Evolutionary conservation across 2,329 filamentous ascomycete genomes (phyloP).

Genomic region (Clathrospora elynae): DNA sequence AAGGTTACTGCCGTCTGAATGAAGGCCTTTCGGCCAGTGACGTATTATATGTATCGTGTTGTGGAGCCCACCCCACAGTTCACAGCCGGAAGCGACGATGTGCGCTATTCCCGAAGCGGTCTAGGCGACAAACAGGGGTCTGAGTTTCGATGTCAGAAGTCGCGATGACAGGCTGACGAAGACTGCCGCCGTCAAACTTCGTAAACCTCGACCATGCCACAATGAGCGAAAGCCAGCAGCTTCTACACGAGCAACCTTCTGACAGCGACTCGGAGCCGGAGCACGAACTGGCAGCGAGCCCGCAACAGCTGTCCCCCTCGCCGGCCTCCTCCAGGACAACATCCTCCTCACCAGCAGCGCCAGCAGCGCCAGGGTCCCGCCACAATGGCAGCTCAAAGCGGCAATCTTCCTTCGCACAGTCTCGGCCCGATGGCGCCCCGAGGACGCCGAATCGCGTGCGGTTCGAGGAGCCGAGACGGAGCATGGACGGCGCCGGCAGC

Average conservation of each 20-base stretch:
- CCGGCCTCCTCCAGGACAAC: constrained; percentile 35
- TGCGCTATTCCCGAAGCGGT: neutral
- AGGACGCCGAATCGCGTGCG: constrained; percentile 74
- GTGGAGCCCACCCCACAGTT: constrained; percentile 2
- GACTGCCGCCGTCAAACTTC: constrained; percentile 1
- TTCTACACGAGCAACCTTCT: constrained; percentile 43
- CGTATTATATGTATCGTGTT: neutral
- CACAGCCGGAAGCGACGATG: neutral
- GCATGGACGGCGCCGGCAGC: constrained; percentile 42
- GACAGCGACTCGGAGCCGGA: constrained; percentile 40
- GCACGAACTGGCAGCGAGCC: constrained; percentile 19
- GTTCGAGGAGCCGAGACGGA: constrained; percentile 61
- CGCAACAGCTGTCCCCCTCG: constrained; percentile 34
- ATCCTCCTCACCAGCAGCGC: constrained; percentile 40
- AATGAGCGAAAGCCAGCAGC: constrained; percentile 49
- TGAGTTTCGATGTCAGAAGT: constrained; percentile 11
- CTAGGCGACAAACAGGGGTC: constrained; percentile 21
- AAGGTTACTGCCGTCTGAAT: no score
- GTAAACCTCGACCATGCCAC: constrained; percentile 39
- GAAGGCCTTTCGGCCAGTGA: no score
- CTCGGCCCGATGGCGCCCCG: constrained; percentile 57
- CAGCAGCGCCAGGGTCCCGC: constrained; percentile 31
- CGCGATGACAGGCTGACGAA: constrained; percentile 8
- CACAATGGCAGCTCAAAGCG: constrained; percentile 40
- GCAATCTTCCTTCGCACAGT: constrained; percentile 55